These are phyloP conservation scores for Exutisphaerella laricina DNA, from an alignment of 2,329 filamentous ascomycete species.

Conservation along the genomic window DNA sequence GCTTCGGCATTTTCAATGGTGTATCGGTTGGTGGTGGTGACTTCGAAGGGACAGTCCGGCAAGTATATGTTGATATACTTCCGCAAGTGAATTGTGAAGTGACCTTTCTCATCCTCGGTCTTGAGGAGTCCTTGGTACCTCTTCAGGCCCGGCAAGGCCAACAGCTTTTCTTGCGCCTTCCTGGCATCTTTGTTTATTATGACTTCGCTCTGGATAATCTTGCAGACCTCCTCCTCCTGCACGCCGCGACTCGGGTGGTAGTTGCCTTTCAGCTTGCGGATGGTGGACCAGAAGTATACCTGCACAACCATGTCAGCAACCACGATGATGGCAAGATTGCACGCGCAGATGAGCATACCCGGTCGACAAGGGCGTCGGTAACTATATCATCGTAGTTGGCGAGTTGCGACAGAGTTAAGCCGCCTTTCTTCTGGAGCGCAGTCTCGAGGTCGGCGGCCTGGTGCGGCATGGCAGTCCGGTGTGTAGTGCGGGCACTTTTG, in stretches of 20 bases:
- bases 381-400: constrained; percentile 92
- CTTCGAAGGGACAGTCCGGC: constrained; percentile 90
- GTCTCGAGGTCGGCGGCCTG: constrained; percentile 37
- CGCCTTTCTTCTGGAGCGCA: constrained; percentile 56
- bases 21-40: constrained; percentile 89
- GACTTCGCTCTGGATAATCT: constrained; percentile 58
- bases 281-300: constrained; percentile 95
- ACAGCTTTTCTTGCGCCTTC: constrained; percentile 64
- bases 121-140: constrained; percentile 61
- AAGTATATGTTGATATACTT: constrained; percentile 92
- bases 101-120: constrained; percentile 73
- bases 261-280: constrained; percentile 85
- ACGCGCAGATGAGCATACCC: constrained; percentile 57
- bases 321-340: constrained; percentile 7
- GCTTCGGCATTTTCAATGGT: constrained; percentile 88
- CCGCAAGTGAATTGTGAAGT: constrained; percentile 78
- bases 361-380: constrained; percentile 91
- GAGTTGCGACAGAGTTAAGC: constrained; percentile 78
- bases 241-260: constrained; percentile 81
- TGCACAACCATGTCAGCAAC: constrained; percentile 35
- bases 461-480: constrained; percentile 22
- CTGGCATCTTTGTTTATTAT: constrained; percentile 68
- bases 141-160: constrained; percentile 66
- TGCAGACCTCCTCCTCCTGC: constrained; percentile 56
- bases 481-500: too few relatives aligned